phyloP scores from a whole-genome alignment of 768 basidiomycete genomes.

The Naganishia onofrii region DNA sequence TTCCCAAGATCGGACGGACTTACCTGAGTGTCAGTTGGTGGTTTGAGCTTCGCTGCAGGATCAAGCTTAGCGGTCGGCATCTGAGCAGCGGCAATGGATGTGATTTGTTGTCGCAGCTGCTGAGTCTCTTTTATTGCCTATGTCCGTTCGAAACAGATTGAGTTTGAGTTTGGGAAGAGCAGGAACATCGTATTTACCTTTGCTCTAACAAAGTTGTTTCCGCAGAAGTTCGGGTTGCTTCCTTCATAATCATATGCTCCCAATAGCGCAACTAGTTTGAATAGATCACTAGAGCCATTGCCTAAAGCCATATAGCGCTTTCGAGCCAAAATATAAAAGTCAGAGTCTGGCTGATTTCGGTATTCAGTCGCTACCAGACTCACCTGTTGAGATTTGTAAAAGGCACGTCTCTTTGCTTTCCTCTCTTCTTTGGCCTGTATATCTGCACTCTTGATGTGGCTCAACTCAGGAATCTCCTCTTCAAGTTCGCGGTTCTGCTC shows the following conservation, averaged over 20 bases:
- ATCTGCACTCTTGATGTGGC: conserved; percentile 52
- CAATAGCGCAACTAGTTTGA: conserved; percentile 84
- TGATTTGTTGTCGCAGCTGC: conserved; percentile 85
- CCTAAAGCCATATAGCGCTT: conserved; percentile 80
- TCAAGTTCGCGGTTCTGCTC: conserved; percentile 55
- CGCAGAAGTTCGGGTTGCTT: conserved; percentile 75
- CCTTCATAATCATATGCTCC: conserved; percentile 94
- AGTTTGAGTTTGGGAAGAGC: not conserved
- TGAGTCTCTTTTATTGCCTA: conserved; percentile 99
- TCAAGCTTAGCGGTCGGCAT: conserved; percentile 65
- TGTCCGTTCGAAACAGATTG: not conserved
- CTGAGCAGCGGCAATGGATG: conserved; percentile 74
- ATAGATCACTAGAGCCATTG: conserved; percentile 74
- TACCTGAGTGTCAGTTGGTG: conserved; percentile 77
- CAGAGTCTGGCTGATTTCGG: not conserved
- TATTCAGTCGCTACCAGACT: conserved; percentile 39
- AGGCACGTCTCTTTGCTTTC: conserved; percentile 67
- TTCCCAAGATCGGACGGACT: conserved; percentile 33
- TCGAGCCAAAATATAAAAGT: not conserved
- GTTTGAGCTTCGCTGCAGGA: conserved; percentile 65
- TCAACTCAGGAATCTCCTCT: conserved; percentile 55
- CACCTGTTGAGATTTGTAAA: conserved; percentile 79
- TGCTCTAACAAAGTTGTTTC: conserved; percentile 79
- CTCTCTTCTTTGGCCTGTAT: conserved; percentile 55
- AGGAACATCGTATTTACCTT: conserved; percentile 61